Base-by-base conservation (phyloP, 2,329 filamentous ascomycete genomes). In the Trichoderma breve region DNA sequence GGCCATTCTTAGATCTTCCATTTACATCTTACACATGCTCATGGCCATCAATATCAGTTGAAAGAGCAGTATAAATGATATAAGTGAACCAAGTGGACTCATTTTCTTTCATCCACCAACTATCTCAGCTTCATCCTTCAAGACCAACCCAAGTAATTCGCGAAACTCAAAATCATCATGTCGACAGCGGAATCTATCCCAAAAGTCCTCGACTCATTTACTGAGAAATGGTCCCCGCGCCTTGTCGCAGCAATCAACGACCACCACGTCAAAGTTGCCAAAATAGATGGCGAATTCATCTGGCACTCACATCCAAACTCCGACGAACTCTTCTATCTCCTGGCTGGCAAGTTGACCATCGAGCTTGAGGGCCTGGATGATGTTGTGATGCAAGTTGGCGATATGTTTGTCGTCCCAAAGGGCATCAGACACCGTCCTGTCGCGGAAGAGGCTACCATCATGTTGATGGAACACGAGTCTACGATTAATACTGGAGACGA, bases 261-360 rank as follows among this genome's bases (percentile, higher is more conserved):
- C 47, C 64, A 67, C 47, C 64, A 67, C 32, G 30, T 67, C 15
- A 67, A 67, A 39, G 64, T 67, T 12, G 64, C 51, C 32, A 67
- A 67, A 55, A 9, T 67, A 6, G 64, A 67, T n/a, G 64, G 64
- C 32, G 64, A 57, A 12, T 67, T 67, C 51, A 67, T 67, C 64
- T 67, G 64, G 64, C 64, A 67, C 30, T n/a, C 64, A 9, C 64
- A 67, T 55, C 64, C 64, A 7, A 67, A 67, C 14, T 67, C 64
- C 5, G 64, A 67, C 32, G 64, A 67, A 21, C 30, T 67, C 21
- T 67, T 67, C 18, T 67, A 67, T 39, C 32, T 67, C 8, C 11
- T 67, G 5, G 9, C 51, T n/a, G 64, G 64, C 30, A 67, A 67
- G 5, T 39, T 67, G 21, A 67, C 64, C 15, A 36, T 67, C 3